A percentile compares a stretch with the other conserved stretches of the same genome.
phyloP scores from a whole-genome alignment of 129 eudicot genomes.

The Chrysanthemum lavandulifolium region DNA sequence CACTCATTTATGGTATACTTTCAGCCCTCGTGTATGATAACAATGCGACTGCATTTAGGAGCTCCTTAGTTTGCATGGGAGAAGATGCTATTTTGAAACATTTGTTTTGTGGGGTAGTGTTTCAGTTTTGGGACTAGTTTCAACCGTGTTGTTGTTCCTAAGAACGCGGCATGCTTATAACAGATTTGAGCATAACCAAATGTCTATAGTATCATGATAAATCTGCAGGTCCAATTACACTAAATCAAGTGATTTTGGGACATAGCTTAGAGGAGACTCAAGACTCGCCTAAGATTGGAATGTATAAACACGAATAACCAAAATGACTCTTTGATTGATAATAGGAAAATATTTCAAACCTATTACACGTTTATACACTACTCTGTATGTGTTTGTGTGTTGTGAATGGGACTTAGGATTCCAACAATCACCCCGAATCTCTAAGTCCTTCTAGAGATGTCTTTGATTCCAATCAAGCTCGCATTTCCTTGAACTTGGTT shows the following conservation, averaged over 20 bases:
- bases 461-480: no score
- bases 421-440: no score
- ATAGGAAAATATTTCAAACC: no score
- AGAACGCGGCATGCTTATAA: constrained; percentile 73
- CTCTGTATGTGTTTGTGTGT: no score
- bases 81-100: constrained; percentile 67
- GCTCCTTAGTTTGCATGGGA: constrained; percentile 58
- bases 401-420: no score
- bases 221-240: background rate
- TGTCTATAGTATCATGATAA: constrained; percentile 23
- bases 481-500: no score
- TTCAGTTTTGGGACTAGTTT: constrained; percentile 59
- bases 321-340: no score
- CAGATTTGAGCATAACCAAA: constrained; percentile 46
- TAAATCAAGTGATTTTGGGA: background rate
- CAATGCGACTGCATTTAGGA: constrained; percentile 15
- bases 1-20: constrained; percentile 64
- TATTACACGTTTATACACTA: no score
- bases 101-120: constrained; percentile 74
- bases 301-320: no score
- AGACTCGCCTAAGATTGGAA: no score
- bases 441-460: no score
- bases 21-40: constrained; percentile 76
- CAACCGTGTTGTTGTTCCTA: constrained; percentile 57
- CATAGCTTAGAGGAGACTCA: background rate